phyloP scores from a whole-genome alignment of 73 alveolate species.

The Symbiodinium pilosum region DNA sequence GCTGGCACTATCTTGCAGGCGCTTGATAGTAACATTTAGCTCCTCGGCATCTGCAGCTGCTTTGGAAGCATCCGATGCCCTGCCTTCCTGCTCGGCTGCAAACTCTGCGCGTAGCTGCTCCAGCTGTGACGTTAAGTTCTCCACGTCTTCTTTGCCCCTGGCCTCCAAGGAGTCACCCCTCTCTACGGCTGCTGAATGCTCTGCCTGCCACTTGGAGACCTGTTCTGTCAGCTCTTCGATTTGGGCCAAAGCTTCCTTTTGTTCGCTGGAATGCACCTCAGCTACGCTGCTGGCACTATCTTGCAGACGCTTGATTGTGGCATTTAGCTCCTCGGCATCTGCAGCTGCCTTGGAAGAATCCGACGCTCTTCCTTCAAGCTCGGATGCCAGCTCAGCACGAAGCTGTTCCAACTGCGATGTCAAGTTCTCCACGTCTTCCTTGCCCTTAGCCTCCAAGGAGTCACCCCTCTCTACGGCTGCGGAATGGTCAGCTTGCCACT shows the following conservation, averaged over 20 bases:
- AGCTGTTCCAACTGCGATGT: no score
- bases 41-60: background rate
- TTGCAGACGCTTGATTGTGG: slow-evolving; percentile 8
- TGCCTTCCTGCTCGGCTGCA: background rate
- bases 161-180: background rate
- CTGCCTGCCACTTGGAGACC: background rate
- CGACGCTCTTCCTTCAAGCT: background rate
- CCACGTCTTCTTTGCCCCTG: background rate
- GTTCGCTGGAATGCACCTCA: background rate
- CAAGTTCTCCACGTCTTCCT: slow-evolving; percentile 9
- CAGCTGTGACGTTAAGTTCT: background rate
- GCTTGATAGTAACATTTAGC: background rate
- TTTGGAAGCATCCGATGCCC: background rate
- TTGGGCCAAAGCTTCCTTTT: background rate
- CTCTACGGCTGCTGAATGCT: background rate
- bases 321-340: background rate
- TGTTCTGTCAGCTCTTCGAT: background rate
- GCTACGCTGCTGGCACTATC: background rate
- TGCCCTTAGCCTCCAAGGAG: background rate
- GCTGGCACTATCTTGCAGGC: background rate
- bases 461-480: slow-evolving; percentile 4
- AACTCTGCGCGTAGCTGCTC: background rate
- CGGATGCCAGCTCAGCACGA: slow-evolving; percentile 43
- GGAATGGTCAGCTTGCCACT: background rate
- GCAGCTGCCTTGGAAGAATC: background rate